Evolutionary conservation across 139 green algal genomes (phyloP).

Genomic region (Parachlorella kessleri): DNA sequence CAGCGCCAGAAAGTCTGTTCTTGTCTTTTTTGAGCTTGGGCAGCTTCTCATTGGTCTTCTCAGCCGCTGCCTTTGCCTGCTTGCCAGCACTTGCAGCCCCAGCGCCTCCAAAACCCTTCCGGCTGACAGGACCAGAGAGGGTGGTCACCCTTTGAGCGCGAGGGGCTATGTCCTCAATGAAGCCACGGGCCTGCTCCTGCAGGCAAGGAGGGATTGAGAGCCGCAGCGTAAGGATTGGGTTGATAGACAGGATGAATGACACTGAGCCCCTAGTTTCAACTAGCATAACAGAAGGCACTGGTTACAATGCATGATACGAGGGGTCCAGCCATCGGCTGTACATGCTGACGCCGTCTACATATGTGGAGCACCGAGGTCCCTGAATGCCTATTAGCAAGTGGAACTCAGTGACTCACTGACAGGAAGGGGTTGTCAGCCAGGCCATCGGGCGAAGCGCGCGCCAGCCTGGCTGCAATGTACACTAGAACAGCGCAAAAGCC

Average conservation of each 20-base stretch:
- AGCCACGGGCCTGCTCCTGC: slow-evolving; percentile 15
- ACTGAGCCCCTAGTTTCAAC: too few species aligned
- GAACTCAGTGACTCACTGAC: too few species aligned
- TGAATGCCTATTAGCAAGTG: too few species aligned
- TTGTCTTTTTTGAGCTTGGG: slow-evolving; percentile 11
- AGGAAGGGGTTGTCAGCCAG: slow-evolving; percentile 53
- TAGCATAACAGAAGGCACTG: too few species aligned
- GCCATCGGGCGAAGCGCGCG: slow-evolving; percentile 3
- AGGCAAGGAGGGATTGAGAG: neutral
- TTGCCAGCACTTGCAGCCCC: too few species aligned
- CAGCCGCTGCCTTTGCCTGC: slow-evolving; percentile 3
- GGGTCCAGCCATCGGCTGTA: too few species aligned
- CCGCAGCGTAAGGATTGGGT: neutral
- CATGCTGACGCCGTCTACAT: too few species aligned
- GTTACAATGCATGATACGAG: too few species aligned
- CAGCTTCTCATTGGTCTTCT: slow-evolving; percentile 10
- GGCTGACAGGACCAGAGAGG: too few species aligned
- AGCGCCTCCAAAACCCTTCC: too few species aligned
- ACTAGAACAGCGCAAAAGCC: slow-evolving; percentile 57
- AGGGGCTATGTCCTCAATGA: slow-evolving; percentile 1
- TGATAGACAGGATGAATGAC: neutral
- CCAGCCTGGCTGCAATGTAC: slow-evolving; percentile 35
- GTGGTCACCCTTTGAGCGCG: neutral
- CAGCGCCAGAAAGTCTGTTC: neutral
- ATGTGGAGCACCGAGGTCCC: too few species aligned